Evolutionary conservation across 2,329 filamentous ascomycete genomes (phyloP).

Genomic region (Cercospora zeae-maydis): DNA sequence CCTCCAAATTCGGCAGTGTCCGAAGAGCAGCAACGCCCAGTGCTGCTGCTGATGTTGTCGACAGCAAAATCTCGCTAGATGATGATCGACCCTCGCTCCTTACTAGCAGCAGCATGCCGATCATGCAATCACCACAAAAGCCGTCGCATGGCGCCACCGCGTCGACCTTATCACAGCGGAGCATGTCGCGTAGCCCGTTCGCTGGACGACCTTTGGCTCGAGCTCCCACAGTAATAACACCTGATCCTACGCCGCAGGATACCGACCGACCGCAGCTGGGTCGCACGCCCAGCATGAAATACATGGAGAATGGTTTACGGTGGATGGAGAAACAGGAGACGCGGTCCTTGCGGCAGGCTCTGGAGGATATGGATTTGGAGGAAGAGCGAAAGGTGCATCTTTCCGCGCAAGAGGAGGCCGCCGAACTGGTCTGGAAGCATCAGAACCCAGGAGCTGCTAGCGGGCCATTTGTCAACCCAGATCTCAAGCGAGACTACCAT

Average conservation of each 20-base stretch:
- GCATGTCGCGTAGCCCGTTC: constrained; percentile 26
- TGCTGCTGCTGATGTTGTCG: constrained; percentile 16
- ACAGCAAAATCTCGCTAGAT: constrained; percentile 5
- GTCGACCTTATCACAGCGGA: constrained; percentile 14
- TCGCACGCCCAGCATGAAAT: constrained; percentile 60
- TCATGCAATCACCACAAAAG: constrained; percentile 25
- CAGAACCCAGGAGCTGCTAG: constrained; percentile 63
- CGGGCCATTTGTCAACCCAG: constrained; percentile 37
- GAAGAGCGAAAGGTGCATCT: constrained; percentile 63
- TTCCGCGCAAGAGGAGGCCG: constrained; percentile 71
- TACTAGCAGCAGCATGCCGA: constrained; percentile 34
- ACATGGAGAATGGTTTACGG: constrained; percentile 68
- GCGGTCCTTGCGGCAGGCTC: constrained; percentile 64
- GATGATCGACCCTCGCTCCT: constrained; percentile 33
- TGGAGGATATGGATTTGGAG: constrained; percentile 68
- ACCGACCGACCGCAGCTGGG: constrained; percentile 37
- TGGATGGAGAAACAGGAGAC: constrained; percentile 82
- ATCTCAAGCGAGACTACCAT: constrained; percentile 52
- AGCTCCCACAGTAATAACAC: constrained; percentile 22
- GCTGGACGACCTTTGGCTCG: constrained; percentile 34
- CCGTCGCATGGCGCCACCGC: constrained; percentile 27
- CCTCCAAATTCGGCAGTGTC: constrained; percentile 41
- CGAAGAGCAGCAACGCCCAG: constrained; percentile 29
- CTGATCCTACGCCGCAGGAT: constrained; percentile 44
- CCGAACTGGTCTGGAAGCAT: constrained; percentile 75